Percentiles rank a stretch among this genome's conserved stretches.
Evolutionary conservation across 1,284 basidiomycete genomes (phyloP).

Genomic region (Quambalaria eucalypti): DNA sequence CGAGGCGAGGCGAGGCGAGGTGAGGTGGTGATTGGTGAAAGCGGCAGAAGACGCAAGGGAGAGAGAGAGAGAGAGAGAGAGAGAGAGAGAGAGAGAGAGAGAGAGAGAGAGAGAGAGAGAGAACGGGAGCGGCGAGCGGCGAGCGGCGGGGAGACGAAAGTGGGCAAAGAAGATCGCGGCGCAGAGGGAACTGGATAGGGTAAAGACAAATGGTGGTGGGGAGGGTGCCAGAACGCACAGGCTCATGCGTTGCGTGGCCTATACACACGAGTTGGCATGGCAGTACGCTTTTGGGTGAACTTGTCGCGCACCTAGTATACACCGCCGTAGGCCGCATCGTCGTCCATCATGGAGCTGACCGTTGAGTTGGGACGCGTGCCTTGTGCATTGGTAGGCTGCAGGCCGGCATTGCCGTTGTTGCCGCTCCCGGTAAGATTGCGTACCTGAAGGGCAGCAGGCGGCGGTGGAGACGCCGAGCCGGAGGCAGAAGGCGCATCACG

Average conservation of each 20-base stretch:
- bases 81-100: background rate
- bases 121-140: background rate
- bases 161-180: background rate
- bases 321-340: slow-evolving; percentile 29
- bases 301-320: slow-evolving; percentile 15
- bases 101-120: background rate
- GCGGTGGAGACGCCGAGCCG: background rate
- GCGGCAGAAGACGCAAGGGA: background rate
- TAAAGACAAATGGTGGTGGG: slow-evolving; percentile 2
- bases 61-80: background rate
- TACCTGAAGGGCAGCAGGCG: slow-evolving; percentile 10
- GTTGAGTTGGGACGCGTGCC: slow-evolving; percentile 23
- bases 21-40: background rate
- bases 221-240: no score
- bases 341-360: slow-evolving; percentile 23
- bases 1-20: background rate
- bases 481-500: background rate
- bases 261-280: no score
- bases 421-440: slow-evolving; percentile 11
- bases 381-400: slow-evolving; percentile 6
- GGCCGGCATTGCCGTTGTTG: background rate
- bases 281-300: no score
- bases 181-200: background rate
- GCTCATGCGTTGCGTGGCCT: no score
- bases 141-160: background rate